phyloP scores from a whole-genome alignment of 2,329 filamentous ascomycete species.

The Colletotrichum brevisporum region DNA sequence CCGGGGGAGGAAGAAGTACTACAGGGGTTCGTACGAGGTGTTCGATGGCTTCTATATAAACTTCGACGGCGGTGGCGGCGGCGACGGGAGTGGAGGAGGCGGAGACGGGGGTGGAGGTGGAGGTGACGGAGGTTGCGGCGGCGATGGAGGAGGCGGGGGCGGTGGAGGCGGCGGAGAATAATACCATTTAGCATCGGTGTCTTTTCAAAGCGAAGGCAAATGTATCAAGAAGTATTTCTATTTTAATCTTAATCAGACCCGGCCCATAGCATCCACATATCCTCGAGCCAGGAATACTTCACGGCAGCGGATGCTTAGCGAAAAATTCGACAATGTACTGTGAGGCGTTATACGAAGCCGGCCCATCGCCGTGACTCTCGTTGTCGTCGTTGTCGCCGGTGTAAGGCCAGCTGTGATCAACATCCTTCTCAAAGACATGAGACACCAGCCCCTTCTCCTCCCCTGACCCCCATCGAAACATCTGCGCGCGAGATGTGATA shows the following conservation, averaged over 20 bases:
- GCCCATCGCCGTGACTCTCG: slow-evolving; percentile 32
- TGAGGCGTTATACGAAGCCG: slow-evolving; percentile 43
- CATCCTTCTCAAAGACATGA: slow-evolving; percentile 33
- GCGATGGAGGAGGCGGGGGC: slow-evolving; percentile 17
- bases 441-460: slow-evolving; percentile 9
- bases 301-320: slow-evolving; percentile 5
- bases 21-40: slow-evolving; percentile 17
- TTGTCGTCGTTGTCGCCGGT: slow-evolving; percentile 40
- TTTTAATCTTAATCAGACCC: neutral
- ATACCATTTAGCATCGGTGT: neutral
- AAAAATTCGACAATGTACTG: slow-evolving; percentile 41
- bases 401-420: slow-evolving; percentile 42
- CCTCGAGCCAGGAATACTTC: neutral
- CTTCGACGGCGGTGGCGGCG: slow-evolving; percentile 21
- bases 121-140: slow-evolving; percentile 29
- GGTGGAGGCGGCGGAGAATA: slow-evolving; percentile 3
- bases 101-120: slow-evolving; percentile 14
- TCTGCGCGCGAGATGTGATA: slow-evolving; percentile 7
- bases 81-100: slow-evolving; percentile 9
- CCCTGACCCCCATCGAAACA: slow-evolving; percentile 17
- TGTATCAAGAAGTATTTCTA: neutral
- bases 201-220: neutral
- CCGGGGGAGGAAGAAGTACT: neutral
- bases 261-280: too few relatives aligned
- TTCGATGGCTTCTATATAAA: slow-evolving; percentile 12